These are phyloP conservation scores for Nasturtium officinale DNA, from an alignment of 345 rosid species.

Conservation along the genomic window DNA sequence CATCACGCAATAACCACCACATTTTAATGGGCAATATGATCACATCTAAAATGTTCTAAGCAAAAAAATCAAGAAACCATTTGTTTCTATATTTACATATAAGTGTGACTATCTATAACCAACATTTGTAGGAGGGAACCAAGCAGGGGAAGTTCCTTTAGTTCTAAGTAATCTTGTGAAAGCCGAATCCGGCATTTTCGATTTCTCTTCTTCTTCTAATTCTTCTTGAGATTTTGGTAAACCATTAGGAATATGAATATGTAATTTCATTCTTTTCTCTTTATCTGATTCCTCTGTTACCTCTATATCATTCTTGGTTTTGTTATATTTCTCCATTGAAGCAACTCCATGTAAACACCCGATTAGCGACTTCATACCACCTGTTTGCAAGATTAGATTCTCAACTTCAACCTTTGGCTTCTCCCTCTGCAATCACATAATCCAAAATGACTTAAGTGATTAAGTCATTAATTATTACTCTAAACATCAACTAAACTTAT, in stretches of 20 bases:
- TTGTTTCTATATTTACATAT: constrained; percentile 29
- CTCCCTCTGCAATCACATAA: constrained; percentile 51
- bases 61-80: constrained; percentile 34
- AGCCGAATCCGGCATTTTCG: constrained; percentile 75
- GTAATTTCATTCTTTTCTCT: constrained; percentile 37
- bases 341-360: constrained; percentile 67
- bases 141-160: constrained; percentile 67
- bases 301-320: constrained; percentile 32
- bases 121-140: constrained; percentile 60
- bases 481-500: neutral
- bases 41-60: constrained; percentile 3
- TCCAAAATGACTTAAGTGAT: neutral
- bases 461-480: neutral
- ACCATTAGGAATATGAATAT: constrained; percentile 71
- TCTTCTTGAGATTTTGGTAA: constrained; percentile 73
- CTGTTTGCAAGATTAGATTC: constrained; percentile 62
- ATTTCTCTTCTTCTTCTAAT: constrained; percentile 78
- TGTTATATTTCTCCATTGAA: constrained; percentile 48
- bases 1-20: constrained; percentile 25
- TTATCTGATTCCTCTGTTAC: constrained; percentile 28
- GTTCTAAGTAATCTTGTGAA: constrained; percentile 71
- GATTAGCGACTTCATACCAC: constrained; percentile 68
- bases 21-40: neutral
- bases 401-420: constrained; percentile 64
- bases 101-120: neutral